Evolutionary conservation across 805 yeast genomes (phyloP).

Genomic region (Cyberlindnera xylosilytica): DNA sequence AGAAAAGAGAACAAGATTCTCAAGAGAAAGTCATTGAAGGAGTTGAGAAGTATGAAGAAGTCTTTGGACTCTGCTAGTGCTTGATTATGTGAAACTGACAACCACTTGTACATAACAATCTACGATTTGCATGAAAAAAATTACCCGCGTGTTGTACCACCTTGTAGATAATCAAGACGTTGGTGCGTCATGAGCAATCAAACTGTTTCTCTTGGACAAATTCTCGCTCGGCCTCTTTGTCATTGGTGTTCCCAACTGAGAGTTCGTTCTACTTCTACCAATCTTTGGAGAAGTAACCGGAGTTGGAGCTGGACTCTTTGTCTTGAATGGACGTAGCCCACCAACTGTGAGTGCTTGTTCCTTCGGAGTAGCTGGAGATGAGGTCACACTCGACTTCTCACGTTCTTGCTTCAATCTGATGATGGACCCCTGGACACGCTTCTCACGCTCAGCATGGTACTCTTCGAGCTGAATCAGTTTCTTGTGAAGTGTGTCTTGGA

Average conservation of each 20-base stretch:
- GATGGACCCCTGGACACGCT: conserved; percentile 19
- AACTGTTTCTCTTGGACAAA: conserved; percentile 20
- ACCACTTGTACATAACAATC: not conserved
- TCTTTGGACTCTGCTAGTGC: conserved; percentile 16
- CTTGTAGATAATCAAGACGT: too few species aligned
- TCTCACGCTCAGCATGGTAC: conserved; percentile 15
- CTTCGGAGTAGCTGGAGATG: conserved; percentile 6
- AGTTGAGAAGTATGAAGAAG: conserved; percentile 25
- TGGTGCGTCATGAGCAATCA: too few species aligned
- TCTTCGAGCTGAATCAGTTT: conserved; percentile 20
- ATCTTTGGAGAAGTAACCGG: conserved; percentile 20
- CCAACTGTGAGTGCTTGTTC: conserved; percentile 11
- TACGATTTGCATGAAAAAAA: not conserved
- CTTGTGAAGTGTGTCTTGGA: conserved; percentile 11
- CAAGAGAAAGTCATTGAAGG: conserved; percentile 27
- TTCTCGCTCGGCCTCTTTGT: conserved; percentile 22
- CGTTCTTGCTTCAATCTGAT: conserved; percentile 10
- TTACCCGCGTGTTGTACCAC: too few species aligned
- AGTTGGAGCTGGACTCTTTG: conserved; percentile 22
- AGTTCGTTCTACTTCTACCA: conserved; percentile 17
- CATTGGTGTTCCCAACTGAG: conserved; percentile 9
- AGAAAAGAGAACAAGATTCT: conserved; percentile 43
- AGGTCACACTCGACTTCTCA: conserved; percentile 6
- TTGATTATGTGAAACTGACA: not conserved
- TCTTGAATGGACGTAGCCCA: conserved; percentile 24